Evolutionary conservation across 1,284 basidiomycete species (phyloP).

Genomic region (Microbotryum intermedium): DNA sequence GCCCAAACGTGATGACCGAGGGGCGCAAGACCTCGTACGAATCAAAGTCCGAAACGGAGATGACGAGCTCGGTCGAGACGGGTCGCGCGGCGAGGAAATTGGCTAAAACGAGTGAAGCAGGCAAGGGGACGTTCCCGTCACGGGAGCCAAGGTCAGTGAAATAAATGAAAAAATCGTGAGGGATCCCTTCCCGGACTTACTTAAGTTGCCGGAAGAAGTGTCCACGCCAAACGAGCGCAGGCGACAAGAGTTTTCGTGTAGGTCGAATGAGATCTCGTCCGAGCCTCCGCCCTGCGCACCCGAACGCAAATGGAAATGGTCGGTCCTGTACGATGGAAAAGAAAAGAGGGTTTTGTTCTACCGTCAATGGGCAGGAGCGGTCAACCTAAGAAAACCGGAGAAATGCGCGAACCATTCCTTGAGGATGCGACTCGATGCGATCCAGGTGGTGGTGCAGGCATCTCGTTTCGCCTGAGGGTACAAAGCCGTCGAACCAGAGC

Average conservation of each 20-base stretch:
- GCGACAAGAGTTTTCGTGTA: constrained; percentile 1
- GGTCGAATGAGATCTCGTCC: constrained; percentile 29
- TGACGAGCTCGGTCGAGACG: constrained; percentile 19
- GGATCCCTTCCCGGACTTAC: neutral
- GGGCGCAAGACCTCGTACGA: constrained; percentile 12
- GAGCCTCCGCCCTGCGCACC: neutral
- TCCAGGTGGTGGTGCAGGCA: constrained; percentile 14
- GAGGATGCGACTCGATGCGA: constrained; percentile 15
- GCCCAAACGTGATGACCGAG: constrained; percentile 17
- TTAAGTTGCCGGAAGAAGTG: too few species aligned
- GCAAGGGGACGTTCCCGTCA: neutral
- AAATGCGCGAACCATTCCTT: constrained; percentile 15
- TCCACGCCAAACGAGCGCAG: constrained; percentile 16
- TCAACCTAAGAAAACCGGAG: neutral
- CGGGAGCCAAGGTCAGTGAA: neutral
- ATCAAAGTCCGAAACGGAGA: constrained; percentile 25
- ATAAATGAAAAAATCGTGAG: neutral
- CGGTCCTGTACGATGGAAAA: constrained; percentile 5
- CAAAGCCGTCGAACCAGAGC: constrained; percentile 4
- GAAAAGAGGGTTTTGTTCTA: neutral
- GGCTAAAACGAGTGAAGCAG: neutral
- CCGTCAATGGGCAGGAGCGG: neutral
- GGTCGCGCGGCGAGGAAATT: constrained; percentile 11
- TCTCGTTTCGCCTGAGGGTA: constrained; percentile 15
- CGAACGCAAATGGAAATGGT: constrained; percentile 25